Evolutionary conservation across 306 rosid species (phyloP).

Genomic region (Begonia loranthoides): DNA sequence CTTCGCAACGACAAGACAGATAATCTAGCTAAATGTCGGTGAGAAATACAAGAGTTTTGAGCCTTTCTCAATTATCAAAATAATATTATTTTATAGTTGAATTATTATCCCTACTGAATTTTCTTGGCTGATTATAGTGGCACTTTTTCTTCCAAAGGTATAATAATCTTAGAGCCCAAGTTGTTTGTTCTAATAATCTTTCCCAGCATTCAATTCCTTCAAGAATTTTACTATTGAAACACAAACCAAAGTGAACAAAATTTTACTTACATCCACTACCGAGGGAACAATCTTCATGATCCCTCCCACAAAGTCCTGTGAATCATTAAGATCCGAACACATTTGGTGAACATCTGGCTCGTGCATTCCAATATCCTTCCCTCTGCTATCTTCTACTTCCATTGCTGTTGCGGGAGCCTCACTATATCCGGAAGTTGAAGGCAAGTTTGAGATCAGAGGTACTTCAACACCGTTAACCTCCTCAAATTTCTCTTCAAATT

Average conservation of each 20-base stretch:
- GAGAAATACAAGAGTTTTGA: too few relatives aligned
- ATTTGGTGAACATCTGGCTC: constrained; percentile 39
- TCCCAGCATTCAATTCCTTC: too few relatives aligned
- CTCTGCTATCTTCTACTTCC: constrained; percentile 30
- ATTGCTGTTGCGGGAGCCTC: constrained; percentile 26
- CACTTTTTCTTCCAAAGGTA: too few relatives aligned
- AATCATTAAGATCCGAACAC: constrained; percentile 35
- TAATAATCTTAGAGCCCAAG: too few relatives aligned
- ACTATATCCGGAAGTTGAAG: constrained; percentile 42
- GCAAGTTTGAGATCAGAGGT: constrained; percentile 25
- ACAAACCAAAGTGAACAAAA: too few relatives aligned
- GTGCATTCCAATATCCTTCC: constrained; percentile 33
- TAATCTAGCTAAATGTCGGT: too few relatives aligned
- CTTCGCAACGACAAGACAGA: neutral
- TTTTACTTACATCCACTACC: constrained; percentile 62
- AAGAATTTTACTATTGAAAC: too few relatives aligned
- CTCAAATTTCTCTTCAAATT: constrained; percentile 94
- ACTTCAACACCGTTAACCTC: constrained; percentile 67
- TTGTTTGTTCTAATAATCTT: too few relatives aligned
- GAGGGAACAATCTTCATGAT: constrained; percentile 98
- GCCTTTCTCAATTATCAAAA: too few relatives aligned
- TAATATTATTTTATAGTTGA: too few relatives aligned
- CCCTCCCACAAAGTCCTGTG: constrained; percentile 74
- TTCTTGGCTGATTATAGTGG: too few relatives aligned
- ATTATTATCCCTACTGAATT: too few relatives aligned